These are phyloP conservation scores for Phaeotremella fagi DNA, from an alignment of 768 basidiomycete species.

Conservation along the genomic window DNA sequence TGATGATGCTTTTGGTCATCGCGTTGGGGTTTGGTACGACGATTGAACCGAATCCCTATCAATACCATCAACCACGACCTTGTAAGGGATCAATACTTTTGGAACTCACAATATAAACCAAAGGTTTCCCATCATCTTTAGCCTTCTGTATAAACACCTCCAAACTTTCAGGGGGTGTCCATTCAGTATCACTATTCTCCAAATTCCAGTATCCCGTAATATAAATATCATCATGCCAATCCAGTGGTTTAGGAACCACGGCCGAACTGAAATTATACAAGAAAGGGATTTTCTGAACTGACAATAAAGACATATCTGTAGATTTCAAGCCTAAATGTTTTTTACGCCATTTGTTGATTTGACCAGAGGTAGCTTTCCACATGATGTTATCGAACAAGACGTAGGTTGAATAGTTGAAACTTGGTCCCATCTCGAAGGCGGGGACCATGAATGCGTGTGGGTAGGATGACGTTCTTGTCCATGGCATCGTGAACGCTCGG, in stretches of 20 bases:
- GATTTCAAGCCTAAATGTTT: constrained; percentile 53
- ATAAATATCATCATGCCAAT: constrained; percentile 60
- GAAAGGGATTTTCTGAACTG: constrained; percentile 58
- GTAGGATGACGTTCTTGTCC: constrained; percentile 56
- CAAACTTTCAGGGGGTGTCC: constrained; percentile 57
- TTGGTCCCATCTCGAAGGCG: constrained; percentile 58
- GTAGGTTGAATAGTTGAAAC: constrained; percentile 58
- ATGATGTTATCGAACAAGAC: constrained; percentile 63
- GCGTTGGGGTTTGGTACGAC: constrained; percentile 60
- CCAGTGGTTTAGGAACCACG: constrained; percentile 66
- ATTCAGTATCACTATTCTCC: constrained; percentile 59
- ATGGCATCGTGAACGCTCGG: constrained; percentile 50
- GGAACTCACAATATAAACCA: constrained; percentile 60
- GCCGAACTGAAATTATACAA: constrained; percentile 66
- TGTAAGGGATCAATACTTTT: background rate
- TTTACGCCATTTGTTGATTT: constrained; percentile 64
- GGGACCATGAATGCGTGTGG: constrained; percentile 62
- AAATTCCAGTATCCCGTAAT: constrained; percentile 59
- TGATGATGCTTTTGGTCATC: constrained; percentile 58
- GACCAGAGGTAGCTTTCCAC: constrained; percentile 63
- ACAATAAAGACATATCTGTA: constrained; percentile 61
- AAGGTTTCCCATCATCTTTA: constrained; percentile 55
- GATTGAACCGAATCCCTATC: constrained; percentile 60
- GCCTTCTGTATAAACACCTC: constrained; percentile 59
- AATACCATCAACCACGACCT: constrained; percentile 3